These are phyloP conservation scores for Cryptococcus hybrid DNA, from an alignment of 1,284 basidiomycete species.

Conservation along the genomic window DNA sequence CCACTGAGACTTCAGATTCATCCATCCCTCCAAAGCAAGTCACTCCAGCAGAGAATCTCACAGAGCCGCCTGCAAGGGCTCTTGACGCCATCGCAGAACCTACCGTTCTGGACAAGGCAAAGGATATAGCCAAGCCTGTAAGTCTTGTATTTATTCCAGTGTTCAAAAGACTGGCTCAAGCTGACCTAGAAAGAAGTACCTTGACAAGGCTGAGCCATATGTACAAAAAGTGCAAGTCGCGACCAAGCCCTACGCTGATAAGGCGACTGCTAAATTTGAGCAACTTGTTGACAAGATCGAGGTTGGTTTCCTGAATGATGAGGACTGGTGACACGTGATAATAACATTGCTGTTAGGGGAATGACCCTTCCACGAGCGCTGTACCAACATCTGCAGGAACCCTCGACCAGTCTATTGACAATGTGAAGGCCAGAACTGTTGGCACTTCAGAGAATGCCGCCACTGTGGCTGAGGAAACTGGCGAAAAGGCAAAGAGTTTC, in stretches of 20 bases:
- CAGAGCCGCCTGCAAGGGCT: slow-evolving; percentile 24
- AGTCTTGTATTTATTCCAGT: slow-evolving; percentile 4
- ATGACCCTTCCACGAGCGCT: slow-evolving; percentile 11
- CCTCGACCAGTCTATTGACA: slow-evolving; percentile 17
- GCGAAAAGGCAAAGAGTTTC: slow-evolving; percentile 34
- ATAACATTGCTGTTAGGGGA: slow-evolving; percentile 3
- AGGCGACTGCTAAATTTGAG: slow-evolving; percentile 39
- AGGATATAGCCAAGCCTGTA: slow-evolving; percentile 37
- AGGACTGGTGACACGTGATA: neutral
- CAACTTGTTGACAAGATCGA: slow-evolving; percentile 41
- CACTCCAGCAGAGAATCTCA: slow-evolving; percentile 25
- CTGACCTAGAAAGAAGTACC: neutral
- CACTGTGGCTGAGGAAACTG: slow-evolving; percentile 7
- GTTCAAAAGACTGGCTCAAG: neutral
- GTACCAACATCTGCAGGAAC: slow-evolving; percentile 11
- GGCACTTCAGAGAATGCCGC: neutral
- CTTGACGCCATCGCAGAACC: slow-evolving; percentile 29
- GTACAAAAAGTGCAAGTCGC: slow-evolving; percentile 31
- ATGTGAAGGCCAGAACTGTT: slow-evolving; percentile 7
- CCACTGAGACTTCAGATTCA: neutral
- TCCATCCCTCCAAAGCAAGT: slow-evolving; percentile 21
- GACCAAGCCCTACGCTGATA: slow-evolving; percentile 38
- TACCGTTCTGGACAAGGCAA: slow-evolving; percentile 30
- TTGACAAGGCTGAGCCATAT: slow-evolving; percentile 23
- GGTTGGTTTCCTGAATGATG: slow-evolving; percentile 17